These are phyloP conservation scores for Conringia planisiliqua DNA, from an alignment of 345 rosid genomes.

Conservation along the genomic window DNA sequence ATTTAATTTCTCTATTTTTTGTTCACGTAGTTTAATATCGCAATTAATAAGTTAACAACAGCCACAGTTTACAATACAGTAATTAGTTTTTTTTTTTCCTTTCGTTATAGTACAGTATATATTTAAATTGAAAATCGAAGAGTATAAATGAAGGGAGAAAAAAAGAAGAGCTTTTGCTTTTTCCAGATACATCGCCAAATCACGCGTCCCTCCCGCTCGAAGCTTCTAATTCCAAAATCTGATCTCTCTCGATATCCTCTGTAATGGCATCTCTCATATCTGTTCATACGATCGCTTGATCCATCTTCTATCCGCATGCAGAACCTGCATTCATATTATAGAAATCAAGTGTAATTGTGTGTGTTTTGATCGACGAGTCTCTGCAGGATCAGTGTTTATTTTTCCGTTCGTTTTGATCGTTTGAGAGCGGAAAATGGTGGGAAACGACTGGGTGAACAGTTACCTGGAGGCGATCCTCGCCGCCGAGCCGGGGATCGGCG, in stretches of 20 bases:
- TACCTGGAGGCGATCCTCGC: slow-evolving; percentile 34
- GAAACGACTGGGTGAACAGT: slow-evolving; percentile 32
- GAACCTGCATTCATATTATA: background rate
- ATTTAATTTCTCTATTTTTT: too few species aligned
- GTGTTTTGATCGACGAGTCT: background rate
- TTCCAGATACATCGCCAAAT: background rate
- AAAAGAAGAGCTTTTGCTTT: background rate
- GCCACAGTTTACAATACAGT: too few species aligned
- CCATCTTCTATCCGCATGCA: background rate
- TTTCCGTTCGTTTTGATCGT: background rate
- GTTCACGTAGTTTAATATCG: too few species aligned
- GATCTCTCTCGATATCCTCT: slow-evolving; percentile 1
- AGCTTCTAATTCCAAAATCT: background rate
- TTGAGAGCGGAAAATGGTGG: slow-evolving; percentile 15
- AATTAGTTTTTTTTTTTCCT: too few species aligned
- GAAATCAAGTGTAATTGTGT: background rate
- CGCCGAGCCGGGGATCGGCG: slow-evolving; percentile 24
- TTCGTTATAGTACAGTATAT: too few species aligned
- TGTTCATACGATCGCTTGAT: background rate
- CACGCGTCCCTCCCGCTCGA: slow-evolving; percentile 1
- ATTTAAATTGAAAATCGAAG: background rate
- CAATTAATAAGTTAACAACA: too few species aligned
- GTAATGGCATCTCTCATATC: background rate
- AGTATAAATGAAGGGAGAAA: background rate
- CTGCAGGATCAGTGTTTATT: background rate